A percentile compares a stretch with the other conserved stretches of the same genome.
Conservation (phyloP, 495 filamentous ascomycete species). For the Lichenothelia convexa region DNA sequence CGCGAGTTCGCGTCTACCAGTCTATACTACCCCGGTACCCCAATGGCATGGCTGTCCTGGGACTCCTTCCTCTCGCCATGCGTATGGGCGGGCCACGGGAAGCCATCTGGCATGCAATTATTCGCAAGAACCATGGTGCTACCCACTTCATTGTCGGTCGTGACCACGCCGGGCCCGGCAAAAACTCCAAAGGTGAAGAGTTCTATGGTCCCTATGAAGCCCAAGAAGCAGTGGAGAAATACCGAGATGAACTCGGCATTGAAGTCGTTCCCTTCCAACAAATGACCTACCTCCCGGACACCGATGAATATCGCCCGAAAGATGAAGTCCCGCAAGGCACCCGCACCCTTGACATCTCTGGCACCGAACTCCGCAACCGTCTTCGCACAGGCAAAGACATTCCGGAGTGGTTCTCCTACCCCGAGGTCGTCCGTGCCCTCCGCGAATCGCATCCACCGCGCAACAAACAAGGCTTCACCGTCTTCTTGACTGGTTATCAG, state of each 20-base stretch:
- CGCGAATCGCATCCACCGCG: conserved; percentile 86
- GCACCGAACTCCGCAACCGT: conserved; percentile 81
- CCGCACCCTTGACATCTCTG: conserved; percentile 90
- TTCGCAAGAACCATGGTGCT: conserved; percentile 97
- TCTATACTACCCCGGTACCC: conserved; percentile 92
- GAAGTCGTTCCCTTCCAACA: conserved; percentile 98
- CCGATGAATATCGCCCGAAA: conserved; percentile 84
- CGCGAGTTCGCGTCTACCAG: conserved; percentile 94
- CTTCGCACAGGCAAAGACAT: conserved; percentile 83
- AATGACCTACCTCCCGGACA: conserved; percentile 96
- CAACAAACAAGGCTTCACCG: conserved; percentile 81
- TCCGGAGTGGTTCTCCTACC: conserved; percentile 98
- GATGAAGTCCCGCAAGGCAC: conserved; percentile 70
- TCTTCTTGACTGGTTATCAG: conserved; percentile 93
- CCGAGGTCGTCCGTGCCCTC: conserved; percentile 91
- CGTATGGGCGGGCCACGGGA: conserved; percentile 97
- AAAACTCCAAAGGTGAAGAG: conserved; percentile 88
- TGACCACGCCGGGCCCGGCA: conserved; percentile 92
- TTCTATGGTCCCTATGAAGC: conserved; percentile 98
- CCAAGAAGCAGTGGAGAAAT: conserved; percentile 94
- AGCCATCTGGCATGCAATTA: conserved; percentile 99
- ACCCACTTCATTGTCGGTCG: conserved; percentile 99
- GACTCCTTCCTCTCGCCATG: conserved; percentile 91
- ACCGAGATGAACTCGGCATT: conserved; percentile 87
- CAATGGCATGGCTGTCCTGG: conserved; percentile 96